A percentile compares a stretch with the other conserved stretches of the same genome.
Evolutionary conservation across 2,329 filamentous ascomycete genomes (phyloP).

Genomic region (Penicillium sp.): DNA sequence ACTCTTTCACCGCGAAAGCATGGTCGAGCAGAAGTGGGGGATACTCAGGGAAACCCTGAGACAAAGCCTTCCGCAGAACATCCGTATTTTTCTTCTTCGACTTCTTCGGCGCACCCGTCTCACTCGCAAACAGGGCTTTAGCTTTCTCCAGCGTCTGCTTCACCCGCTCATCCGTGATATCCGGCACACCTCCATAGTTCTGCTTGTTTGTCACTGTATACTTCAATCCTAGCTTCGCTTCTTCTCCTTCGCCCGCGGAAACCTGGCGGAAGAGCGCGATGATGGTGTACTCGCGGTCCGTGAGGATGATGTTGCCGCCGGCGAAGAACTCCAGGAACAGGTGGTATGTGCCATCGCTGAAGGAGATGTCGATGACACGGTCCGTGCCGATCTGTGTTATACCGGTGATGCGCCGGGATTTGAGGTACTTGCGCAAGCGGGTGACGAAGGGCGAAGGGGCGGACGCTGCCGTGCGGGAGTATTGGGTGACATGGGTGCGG

Average conservation of each 20-base stretch:
- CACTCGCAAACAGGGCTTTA: conserved; percentile 45
- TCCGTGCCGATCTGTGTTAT: conserved; percentile 89
- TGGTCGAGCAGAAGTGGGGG: conserved; percentile 89
- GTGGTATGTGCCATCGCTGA: conserved; percentile 86
- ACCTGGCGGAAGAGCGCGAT: conserved; percentile 79
- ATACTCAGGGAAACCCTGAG: conserved; percentile 82
- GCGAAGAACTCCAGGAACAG: conserved; percentile 96
- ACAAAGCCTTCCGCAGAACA: conserved; percentile 76
- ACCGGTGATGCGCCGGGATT: conserved; percentile 78
- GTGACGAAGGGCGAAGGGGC: conserved; percentile 84
- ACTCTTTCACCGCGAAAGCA: conserved; percentile 68
- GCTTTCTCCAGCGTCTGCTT: conserved; percentile 68
- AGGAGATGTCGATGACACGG: conserved; percentile 86
- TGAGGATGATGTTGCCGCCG: conserved; percentile 90
- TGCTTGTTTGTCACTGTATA: conserved; percentile 83
- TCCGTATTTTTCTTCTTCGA: conserved; percentile 75
- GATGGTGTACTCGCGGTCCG: conserved; percentile 80
- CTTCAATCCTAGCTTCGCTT: conserved; percentile 73
- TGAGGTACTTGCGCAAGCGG: conserved; percentile 81
- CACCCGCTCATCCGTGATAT: conserved; percentile 73
- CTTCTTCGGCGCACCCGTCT: conserved; percentile 58
- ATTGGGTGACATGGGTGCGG: conserved; percentile 90
- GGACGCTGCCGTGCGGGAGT: conserved; percentile 81
- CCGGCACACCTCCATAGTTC: conserved; percentile 76
- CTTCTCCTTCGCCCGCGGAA: conserved; percentile 77